Percentiles rank a stretch among this genome's conserved stretches.
Conservation (phyloP, 176 grass and related monocot species). For the Oryza officinalis region DNA sequence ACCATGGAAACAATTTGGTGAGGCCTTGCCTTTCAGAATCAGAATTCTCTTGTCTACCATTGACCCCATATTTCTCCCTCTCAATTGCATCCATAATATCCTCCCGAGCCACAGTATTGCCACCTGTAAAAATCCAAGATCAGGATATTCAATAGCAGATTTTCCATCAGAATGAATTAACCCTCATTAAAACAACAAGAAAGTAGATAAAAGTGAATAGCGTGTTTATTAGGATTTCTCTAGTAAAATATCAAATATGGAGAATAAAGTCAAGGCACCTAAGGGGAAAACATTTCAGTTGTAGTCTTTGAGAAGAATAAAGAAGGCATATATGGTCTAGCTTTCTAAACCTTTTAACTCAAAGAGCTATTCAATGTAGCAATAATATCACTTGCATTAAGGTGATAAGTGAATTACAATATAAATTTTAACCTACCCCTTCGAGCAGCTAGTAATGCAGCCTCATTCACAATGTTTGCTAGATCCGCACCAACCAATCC, state of each 20-base stretch:
- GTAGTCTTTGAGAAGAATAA: neutral
- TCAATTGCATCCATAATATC: conserved; percentile 96
- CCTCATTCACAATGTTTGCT: conserved; percentile 88
- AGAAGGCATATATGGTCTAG: neutral
- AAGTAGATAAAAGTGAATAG: conserved; percentile 2
- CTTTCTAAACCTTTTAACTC: conserved; percentile 9
- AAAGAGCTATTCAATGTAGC: neutral
- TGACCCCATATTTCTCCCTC: conserved; percentile 91
- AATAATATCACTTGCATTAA: conserved; percentile 14
- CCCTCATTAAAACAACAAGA: neutral
- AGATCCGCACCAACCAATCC: conserved; percentile 92
- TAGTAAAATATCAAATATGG: conserved; percentile 21
- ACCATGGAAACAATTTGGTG: conserved; percentile 84
- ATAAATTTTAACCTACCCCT: conserved; percentile 42
- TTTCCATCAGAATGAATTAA: neutral
- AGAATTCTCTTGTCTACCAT: conserved; percentile 51
- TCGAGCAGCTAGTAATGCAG: conserved; percentile 84
- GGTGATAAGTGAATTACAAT: conserved; percentile 20
- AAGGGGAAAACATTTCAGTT: neutral
- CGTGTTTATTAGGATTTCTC: neutral
- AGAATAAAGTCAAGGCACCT: neutral
- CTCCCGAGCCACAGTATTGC: conserved; percentile 65
- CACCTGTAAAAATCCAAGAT: conserved; percentile 49
- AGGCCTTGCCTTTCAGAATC: conserved; percentile 60
- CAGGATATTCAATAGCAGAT: neutral